Evolutionary conservation across 768 basidiomycete genomes (phyloP).

Genomic region (Lenzites betulinus): DNA sequence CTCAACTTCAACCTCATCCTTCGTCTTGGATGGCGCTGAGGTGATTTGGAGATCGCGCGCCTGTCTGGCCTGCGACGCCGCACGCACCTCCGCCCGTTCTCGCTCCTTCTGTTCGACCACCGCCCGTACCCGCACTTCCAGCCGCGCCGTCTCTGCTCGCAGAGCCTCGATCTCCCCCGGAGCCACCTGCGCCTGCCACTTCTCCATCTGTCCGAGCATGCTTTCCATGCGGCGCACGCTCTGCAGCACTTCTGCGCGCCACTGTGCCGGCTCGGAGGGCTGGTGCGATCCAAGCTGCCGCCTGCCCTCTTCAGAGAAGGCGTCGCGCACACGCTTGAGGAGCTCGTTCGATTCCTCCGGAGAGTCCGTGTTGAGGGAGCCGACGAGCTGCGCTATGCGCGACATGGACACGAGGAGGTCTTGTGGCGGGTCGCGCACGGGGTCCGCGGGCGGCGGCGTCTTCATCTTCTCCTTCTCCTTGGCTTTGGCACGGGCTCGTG

Average conservation of each 20-base stretch:
- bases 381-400: slow-evolving; percentile 16
- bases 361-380: slow-evolving; percentile 10
- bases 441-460: not conserved
- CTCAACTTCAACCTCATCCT: slow-evolving; percentile 1
- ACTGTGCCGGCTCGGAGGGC: slow-evolving; percentile 1
- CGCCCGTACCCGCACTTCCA: slow-evolving; percentile 17
- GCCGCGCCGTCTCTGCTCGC: slow-evolving; percentile 12
- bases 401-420: slow-evolving; percentile 22
- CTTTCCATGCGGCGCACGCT: slow-evolving; percentile 20
- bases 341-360: slow-evolving; percentile 3
- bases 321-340: slow-evolving; percentile 10
- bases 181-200: slow-evolving; percentile 16
- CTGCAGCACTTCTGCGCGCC: slow-evolving; percentile 21
- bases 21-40: not conserved
- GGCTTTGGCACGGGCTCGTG: slow-evolving; percentile 10
- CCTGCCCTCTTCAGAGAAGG: slow-evolving; percentile 6
- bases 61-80: not conserved
- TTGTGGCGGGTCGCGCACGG: slow-evolving; percentile 5
- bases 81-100: not conserved
- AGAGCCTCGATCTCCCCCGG: slow-evolving; percentile 17
- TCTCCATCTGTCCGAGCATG: slow-evolving; percentile 19
- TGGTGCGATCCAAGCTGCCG: slow-evolving; percentile 1
- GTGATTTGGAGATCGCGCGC: too few species aligned
- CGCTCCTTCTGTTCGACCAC: slow-evolving; percentile 16
- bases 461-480: slow-evolving; percentile 14